Conservation (phyloP, 805 yeast species). For the Dipodascus albidus region DNA sequence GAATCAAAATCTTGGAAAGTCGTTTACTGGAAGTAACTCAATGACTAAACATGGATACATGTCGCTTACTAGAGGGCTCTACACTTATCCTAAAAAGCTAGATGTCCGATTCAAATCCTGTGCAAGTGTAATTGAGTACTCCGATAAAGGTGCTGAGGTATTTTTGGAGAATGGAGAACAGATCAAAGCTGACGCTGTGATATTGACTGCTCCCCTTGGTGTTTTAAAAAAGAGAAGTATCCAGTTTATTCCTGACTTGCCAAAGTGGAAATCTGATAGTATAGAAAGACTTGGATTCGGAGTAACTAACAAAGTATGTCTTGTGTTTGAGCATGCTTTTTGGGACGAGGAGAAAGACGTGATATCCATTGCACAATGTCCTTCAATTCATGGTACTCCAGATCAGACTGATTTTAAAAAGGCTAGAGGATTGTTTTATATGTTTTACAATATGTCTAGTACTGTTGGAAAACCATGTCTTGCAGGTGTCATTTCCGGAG, state of each 20-base stretch:
- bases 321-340: conserved; percentile 27
- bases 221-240: conserved; percentile 28
- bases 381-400: conserved; percentile 9
- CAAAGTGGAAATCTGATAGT: conserved; percentile 30
- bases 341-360: conserved; percentile 28
- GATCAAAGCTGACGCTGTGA: conserved; percentile 28
- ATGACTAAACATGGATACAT: conserved; percentile 28
- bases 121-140: conserved; percentile 29
- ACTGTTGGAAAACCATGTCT: conserved; percentile 28
- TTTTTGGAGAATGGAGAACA: conserved; percentile 29
- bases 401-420: conserved; percentile 15
- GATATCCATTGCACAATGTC: conserved; percentile 23
- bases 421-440: conserved; percentile 28
- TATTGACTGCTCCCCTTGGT: conserved; percentile 31
- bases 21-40: conserved; percentile 29
- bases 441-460: conserved; percentile 28
- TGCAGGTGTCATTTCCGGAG: conserved; percentile 29
- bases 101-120: conserved; percentile 30
- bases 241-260: conserved; percentile 31
- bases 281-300: conserved; percentile 31
- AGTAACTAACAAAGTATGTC: conserved; percentile 28
- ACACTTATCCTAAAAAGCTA: conserved; percentile 27
- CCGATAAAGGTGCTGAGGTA: conserved; percentile 23
- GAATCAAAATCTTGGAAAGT: conserved; percentile 32
- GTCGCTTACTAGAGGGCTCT: conserved; percentile 27